A percentile compares a stretch with the other conserved stretches of the same genome.
phyloP scores from a whole-genome alignment of 2,329 filamentous ascomycete species.

The Hymenotorrendiella dingleyae region DNA sequence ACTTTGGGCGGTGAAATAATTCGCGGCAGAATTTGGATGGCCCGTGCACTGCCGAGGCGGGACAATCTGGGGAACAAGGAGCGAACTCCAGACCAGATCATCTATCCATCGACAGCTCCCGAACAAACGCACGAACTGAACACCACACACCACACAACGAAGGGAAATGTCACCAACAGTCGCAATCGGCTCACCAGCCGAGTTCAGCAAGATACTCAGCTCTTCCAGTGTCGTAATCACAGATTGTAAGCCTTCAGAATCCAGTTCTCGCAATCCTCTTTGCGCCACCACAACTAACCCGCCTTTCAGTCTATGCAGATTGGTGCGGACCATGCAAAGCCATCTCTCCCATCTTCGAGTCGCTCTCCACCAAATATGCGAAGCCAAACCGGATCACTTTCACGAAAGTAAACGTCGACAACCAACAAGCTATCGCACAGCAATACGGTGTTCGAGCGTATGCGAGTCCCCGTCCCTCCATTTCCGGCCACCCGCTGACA shows the following conservation, averaged over 20 bases:
- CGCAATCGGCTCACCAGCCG: conserved; percentile 56
- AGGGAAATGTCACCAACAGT: conserved; percentile 35
- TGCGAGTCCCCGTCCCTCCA: conserved; percentile 23
- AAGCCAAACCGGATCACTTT: conserved; percentile 81
- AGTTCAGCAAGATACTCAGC: conserved; percentile 68
- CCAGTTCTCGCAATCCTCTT: conserved; percentile 11
- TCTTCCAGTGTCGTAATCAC: conserved; percentile 76
- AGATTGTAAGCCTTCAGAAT: conserved; percentile 72
- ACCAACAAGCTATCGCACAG: conserved; percentile 69
- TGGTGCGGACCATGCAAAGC: conserved; percentile 94
- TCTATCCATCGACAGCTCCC: not conserved
- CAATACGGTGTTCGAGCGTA: conserved; percentile 74
- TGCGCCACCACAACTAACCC: conserved; percentile 25
- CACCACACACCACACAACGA: not conserved
- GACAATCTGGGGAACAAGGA: too few species aligned
- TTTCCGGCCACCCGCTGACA: conserved; percentile 7
- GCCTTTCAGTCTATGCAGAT: conserved; percentile 74
- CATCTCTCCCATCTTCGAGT: conserved; percentile 84
- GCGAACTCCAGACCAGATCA: conserved; percentile 7
- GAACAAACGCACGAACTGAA: not conserved
- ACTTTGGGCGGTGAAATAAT: too few species aligned
- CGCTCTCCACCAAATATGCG: conserved; percentile 72
- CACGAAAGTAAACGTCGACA: conserved; percentile 85
- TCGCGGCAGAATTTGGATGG: conserved; percentile 16
- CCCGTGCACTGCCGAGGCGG: too few species aligned